Evolutionary conservation across 225 moss, liverwort and hornwort species (phyloP).

Genomic region (Thuidium tamariscinum): DNA sequence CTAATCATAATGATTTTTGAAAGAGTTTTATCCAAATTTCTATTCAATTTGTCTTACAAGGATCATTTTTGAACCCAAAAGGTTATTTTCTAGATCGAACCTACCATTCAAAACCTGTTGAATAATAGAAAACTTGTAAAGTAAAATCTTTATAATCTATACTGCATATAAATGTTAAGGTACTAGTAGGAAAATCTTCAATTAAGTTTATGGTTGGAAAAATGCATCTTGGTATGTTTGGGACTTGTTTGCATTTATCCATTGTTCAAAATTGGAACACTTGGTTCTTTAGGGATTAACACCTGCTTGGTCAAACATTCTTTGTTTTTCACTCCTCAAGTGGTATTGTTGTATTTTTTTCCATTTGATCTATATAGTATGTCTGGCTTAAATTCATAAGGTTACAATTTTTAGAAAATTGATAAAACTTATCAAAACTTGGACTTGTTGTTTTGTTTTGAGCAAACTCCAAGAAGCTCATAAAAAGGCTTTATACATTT

Average conservation of each 20-base stretch:
- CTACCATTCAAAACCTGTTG: rapidly evolving
- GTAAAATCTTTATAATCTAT: not conserved
- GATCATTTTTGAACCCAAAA: not conserved
- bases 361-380: not conserved
- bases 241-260: rapidly evolving
- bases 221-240: not conserved
- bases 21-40: not conserved
- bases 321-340: not conserved
- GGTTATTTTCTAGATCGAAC: rapidly evolving
- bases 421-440: not conserved
- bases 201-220: not conserved
- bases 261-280: not conserved
- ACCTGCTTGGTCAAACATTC: rapidly evolving
- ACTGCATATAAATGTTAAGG: not conserved
- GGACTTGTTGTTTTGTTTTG: no score
- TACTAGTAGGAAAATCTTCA: not conserved
- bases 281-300: rapidly evolving
- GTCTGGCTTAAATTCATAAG: rapidly evolving
- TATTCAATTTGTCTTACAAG: not conserved
- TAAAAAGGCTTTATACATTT: rapidly evolving
- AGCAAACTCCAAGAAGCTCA: no score
- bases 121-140: not conserved
- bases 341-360: not conserved
- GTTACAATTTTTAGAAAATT: not conserved
- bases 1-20: not conserved